Evolutionary conservation across 345 rosid species (phyloP), one percentile per base, ranked within the genome.

Genomic region (Mangifera indica): DNA sequence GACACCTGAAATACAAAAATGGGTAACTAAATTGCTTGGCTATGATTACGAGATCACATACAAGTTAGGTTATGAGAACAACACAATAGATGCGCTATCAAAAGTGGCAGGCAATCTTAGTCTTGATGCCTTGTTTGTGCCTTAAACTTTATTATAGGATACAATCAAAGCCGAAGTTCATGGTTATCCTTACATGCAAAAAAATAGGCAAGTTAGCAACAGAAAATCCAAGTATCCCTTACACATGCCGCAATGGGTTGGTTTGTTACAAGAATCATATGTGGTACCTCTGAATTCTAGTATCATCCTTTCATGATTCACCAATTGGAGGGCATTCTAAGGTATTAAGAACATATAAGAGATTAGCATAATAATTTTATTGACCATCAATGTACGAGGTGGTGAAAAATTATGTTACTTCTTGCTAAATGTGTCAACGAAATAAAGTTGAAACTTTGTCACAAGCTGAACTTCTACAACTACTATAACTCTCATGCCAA

Each of bases 71-170:
- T 34, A 1, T 12, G 64, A 57, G 10, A 70, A 70, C 5, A 22
- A n/a, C 1, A 21, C 37, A 1, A 34, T 64, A 3, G 53, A 70
- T 40, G 64, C 64, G 0, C 4, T 70, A 3, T 70, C 64, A 5
- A 10, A 64, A 5, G 26, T 20, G 5, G 2, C 14, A 3, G 17
- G 70, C 14, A 52, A 11, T 18, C 65, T 62, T 10, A 11, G 13
- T 9, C 72, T 69, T 69, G 10, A 20, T 69, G 34, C 52, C 7
- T 62, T 62, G 3, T 49, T 51, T 62, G 32, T 72, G 3, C 12
- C 61, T 10, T 53, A 72, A 3, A 18, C 53, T 22, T 4, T 0
- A 9, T 10, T 71, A 24, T 61, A 48, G 67, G 74, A 44, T 10
- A n/a, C 21, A 15, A 71, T 71, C 24, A 71, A 60, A 24, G 10